These are phyloP conservation scores for Metarhizium anisopliae DNA, from an alignment of 2,329 filamentous ascomycete species.

Conservation along the genomic window DNA sequence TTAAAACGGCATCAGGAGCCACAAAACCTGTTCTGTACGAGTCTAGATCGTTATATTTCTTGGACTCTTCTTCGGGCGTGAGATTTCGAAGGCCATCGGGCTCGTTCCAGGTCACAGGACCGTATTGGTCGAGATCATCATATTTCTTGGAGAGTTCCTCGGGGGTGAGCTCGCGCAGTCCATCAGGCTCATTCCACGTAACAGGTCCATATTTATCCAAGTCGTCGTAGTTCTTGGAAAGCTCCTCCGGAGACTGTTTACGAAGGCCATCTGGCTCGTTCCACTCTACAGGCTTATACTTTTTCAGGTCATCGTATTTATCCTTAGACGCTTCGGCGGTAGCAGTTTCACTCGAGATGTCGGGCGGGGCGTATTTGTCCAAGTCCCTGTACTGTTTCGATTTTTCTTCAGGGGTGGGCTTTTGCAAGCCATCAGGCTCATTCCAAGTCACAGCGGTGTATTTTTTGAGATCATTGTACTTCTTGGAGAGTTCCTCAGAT, in stretches of 20 bases:
- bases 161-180: slow-evolving; percentile 16
- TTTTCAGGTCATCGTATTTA: slow-evolving; percentile 29
- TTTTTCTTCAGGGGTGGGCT: slow-evolving; percentile 18
- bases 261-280: slow-evolving; percentile 31
- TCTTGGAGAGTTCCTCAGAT: slow-evolving; percentile 24
- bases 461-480: slow-evolving; percentile 31
- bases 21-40: slow-evolving; percentile 17
- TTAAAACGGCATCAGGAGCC: slow-evolving; percentile 7
- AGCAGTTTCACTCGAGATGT: slow-evolving; percentile 17
- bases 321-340: slow-evolving; percentile 15
- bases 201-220: slow-evolving; percentile 26
- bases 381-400: slow-evolving; percentile 26
- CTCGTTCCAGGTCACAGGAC: slow-evolving; percentile 20
- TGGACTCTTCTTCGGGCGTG: slow-evolving; percentile 21
- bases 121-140: slow-evolving; percentile 25
- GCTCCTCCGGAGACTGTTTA: slow-evolving; percentile 22
- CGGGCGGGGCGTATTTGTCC: slow-evolving; percentile 23
- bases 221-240: slow-evolving; percentile 30
- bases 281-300: slow-evolving; percentile 28
- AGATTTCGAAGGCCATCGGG: slow-evolving; percentile 16
- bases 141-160: slow-evolving; percentile 33
- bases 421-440: slow-evolving; percentile 21
- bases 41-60: slow-evolving; percentile 25
- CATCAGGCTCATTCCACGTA: slow-evolving; percentile 28
- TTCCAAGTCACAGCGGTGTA: slow-evolving; percentile 25